phyloP scores from a whole-genome alignment of 805 yeast genomes.

The Kuraishia cidri region DNA sequence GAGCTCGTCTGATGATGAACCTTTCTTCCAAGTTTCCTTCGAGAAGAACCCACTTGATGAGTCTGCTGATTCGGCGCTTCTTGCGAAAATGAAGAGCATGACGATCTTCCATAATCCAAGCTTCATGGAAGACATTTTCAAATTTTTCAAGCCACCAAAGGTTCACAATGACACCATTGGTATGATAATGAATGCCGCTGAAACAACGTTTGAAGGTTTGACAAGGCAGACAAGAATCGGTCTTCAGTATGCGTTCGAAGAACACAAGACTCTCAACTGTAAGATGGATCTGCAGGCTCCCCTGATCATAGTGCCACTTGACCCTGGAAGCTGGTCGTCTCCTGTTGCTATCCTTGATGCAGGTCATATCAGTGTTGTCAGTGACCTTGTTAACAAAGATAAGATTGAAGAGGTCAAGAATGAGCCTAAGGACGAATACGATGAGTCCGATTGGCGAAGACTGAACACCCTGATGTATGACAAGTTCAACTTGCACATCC shows the following conservation, averaged over 20 bases:
- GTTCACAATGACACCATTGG: constrained; percentile 82
- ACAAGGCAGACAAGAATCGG: constrained; percentile 88
- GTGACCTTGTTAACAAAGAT: constrained; percentile 70
- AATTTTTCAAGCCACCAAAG: constrained; percentile 81
- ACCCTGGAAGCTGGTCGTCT: constrained; percentile 69
- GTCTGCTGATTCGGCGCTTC: constrained; percentile 70
- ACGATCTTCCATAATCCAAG: constrained; percentile 84
- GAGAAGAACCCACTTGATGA: constrained; percentile 84
- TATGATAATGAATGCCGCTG: constrained; percentile 90
- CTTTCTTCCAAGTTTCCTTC: constrained; percentile 74
- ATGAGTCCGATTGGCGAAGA: constrained; percentile 64
- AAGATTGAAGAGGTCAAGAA: constrained; percentile 62
- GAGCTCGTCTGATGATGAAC: constrained; percentile 25
- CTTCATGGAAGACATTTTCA: constrained; percentile 65
- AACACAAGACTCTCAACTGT: constrained; percentile 83
- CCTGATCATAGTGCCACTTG: constrained; percentile 74
- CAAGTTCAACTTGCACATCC: constrained; percentile 64
- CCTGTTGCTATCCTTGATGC: constrained; percentile 93
- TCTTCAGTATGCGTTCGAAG: constrained; percentile 85
- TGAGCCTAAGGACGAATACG: constrained; percentile 43
- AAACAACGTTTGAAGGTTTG: constrained; percentile 85
- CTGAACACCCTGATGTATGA: constrained; percentile 83
- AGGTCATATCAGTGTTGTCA: constrained; percentile 80
- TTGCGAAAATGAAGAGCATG: constrained; percentile 74
- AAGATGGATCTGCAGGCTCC: constrained; percentile 93